Conservation (phyloP, 2,329 filamentous ascomycete genomes). For the Fusarium gaditjirri region DNA sequence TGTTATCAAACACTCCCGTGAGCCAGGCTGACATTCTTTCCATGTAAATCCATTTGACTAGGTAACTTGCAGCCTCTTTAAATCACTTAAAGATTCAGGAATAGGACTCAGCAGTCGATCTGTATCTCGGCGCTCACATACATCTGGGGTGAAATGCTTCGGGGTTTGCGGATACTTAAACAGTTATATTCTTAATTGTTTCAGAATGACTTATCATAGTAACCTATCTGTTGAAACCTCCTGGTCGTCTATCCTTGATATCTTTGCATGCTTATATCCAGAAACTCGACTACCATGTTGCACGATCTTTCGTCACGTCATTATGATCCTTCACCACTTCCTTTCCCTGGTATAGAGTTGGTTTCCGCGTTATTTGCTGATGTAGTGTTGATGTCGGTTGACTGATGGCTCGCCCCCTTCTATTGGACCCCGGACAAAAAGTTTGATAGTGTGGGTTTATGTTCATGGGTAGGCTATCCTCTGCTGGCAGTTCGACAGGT, state of each 20-base stretch:
- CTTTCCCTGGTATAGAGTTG: not conserved
- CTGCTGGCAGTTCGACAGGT: constrained; percentile 19
- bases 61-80: not conserved
- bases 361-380: not conserved
- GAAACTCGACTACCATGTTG: not conserved
- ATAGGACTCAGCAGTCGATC: not conserved
- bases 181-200: not conserved
- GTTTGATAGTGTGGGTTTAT: not conserved
- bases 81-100: not conserved
- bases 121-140: not conserved
- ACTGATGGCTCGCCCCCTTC: not conserved
- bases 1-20: not conserved
- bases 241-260: too few species aligned
- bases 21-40: not conserved
- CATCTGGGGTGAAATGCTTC: not conserved
- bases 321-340: not conserved
- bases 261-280: not conserved
- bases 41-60: not conserved
- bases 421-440: not conserved
- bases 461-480: not conserved
- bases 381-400: not conserved
- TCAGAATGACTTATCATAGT: not conserved
- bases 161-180: not conserved
- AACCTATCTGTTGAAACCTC: not conserved
- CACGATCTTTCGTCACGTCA: not conserved